Conservation (phyloP, 768 basidiomycete genomes). For the Hericium rajendrae region DNA sequence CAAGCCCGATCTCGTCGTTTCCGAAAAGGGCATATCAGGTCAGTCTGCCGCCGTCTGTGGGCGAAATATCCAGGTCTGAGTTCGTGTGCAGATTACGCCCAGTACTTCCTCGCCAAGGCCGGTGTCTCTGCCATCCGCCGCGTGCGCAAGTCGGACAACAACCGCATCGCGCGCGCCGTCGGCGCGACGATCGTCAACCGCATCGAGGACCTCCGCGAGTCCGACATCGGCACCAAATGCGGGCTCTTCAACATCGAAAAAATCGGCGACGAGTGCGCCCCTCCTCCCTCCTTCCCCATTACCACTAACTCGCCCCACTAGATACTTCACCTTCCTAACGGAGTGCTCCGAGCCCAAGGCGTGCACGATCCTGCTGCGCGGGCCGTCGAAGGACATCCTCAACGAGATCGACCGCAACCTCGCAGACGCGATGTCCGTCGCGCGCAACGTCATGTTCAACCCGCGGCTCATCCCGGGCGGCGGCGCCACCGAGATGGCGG, state of each 20-base stretch:
- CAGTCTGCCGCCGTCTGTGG: conserved; percentile 18
- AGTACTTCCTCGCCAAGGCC: conserved; percentile 79
- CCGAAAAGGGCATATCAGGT: conserved; percentile 98
- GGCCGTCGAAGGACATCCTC: conserved; percentile 95
- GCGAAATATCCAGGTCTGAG: not conserved
- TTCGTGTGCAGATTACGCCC: conserved; percentile 65
- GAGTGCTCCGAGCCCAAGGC: conserved; percentile 87
- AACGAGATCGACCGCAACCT: conserved; percentile 98
- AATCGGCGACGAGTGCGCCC: conserved; percentile 79
- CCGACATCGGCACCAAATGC: conserved; percentile 87
- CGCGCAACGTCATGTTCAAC: conserved; percentile 94
- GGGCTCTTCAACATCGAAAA: conserved; percentile 97
- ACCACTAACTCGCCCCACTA: conserved; percentile 18
- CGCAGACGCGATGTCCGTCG: conserved; percentile 95
- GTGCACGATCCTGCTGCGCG: conserved; percentile 95
- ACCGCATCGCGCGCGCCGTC: conserved; percentile 91
- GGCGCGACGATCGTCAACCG: conserved; percentile 97
- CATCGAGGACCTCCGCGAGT: conserved; percentile 85
- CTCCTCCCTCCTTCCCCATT: not conserved
- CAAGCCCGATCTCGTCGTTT: conserved; percentile 90
- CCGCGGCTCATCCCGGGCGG: conserved; percentile 91
- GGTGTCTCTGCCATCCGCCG: conserved; percentile 91
- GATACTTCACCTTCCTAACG: conserved; percentile 97
- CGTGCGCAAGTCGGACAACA: conserved; percentile 99
- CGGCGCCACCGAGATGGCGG: conserved; percentile 97